A percentile compares a stretch with the other conserved stretches of the same genome.
Evolutionary conservation across 2,329 filamentous ascomycete species (phyloP).

Genomic region (Leptoxyphium fumago): DNA sequence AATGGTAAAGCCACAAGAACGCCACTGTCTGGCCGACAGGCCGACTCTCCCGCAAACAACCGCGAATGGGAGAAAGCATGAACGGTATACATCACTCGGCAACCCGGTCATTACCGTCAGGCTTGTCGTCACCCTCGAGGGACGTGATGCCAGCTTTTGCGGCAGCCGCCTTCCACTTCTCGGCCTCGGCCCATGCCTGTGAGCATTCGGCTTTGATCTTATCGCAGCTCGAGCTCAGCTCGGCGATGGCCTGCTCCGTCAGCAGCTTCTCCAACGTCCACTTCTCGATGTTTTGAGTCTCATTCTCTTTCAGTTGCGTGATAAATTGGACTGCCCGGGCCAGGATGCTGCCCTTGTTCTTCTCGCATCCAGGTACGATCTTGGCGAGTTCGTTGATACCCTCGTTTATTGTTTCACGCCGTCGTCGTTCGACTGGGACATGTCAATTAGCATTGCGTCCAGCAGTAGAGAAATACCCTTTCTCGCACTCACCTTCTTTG

Average conservation of each 20-base stretch:
- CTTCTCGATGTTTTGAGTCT: slow-evolving; percentile 85
- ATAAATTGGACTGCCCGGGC: slow-evolving; percentile 92
- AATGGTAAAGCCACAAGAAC: no score
- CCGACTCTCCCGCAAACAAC: no score
- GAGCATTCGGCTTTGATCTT: slow-evolving; percentile 73
- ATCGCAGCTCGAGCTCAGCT: slow-evolving; percentile 75
- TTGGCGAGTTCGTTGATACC: slow-evolving; percentile 97
- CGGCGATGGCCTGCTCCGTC: slow-evolving; percentile 75
- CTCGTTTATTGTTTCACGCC: slow-evolving; percentile 96
- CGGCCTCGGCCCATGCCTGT: slow-evolving; percentile 60
- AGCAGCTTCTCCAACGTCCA: slow-evolving; percentile 84
- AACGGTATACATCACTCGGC: neutral
- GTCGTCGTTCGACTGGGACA: slow-evolving; percentile 71
- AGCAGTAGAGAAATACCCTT: neutral
- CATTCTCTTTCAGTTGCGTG: slow-evolving; percentile 83
- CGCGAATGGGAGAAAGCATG: no score
- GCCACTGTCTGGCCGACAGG: no score
- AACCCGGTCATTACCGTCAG: neutral
- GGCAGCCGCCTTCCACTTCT: slow-evolving; percentile 56
- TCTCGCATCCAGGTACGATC: slow-evolving; percentile 93
- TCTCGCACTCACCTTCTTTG: slow-evolving; percentile 65
- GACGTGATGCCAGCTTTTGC: slow-evolving; percentile 12
- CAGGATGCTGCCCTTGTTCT: slow-evolving; percentile 96
- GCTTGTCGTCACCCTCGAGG: neutral
- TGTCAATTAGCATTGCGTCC: slow-evolving; percentile 3